Conservation (phyloP, 2,329 filamentous ascomycete genomes). For the Fusarium albidum region DNA sequence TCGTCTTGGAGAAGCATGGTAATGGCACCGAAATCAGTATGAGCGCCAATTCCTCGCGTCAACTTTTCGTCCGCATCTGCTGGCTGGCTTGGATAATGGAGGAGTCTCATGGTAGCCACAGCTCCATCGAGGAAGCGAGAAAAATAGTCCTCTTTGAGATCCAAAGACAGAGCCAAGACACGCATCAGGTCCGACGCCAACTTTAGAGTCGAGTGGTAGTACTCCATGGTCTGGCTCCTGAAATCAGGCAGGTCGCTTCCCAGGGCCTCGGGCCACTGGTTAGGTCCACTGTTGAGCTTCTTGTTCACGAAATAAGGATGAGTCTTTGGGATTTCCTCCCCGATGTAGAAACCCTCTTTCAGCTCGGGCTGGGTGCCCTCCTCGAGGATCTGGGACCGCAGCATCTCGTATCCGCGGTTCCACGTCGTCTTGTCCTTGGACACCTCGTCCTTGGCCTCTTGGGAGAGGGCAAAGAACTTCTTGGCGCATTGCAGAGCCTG, state of each 20-base stretch:
- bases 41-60: constrained; percentile 54
- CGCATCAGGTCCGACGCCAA: constrained; percentile 52
- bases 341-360: constrained; percentile 51
- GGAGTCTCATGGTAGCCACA: constrained; percentile 53
- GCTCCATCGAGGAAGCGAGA: constrained; percentile 53
- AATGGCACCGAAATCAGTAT: constrained; percentile 65
- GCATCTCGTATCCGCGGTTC: constrained; percentile 60
- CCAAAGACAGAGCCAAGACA: constrained; percentile 52
- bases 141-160: constrained; percentile 52
- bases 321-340: constrained; percentile 49
- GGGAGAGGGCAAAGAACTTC: constrained; percentile 57
- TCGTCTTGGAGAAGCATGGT: constrained; percentile 63
- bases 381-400: constrained; percentile 56
- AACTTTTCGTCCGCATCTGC: constrained; percentile 44
- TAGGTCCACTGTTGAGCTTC: constrained; percentile 52
- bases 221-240: constrained; percentile 49
- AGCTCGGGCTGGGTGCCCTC: constrained; percentile 54
- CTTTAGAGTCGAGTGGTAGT: constrained; percentile 49
- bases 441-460: constrained; percentile 54
- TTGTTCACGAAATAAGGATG: constrained; percentile 53
- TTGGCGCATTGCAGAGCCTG: constrained; percentile 51
- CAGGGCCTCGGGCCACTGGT: constrained; percentile 53
- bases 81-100: constrained; percentile 58
- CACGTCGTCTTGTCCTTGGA: constrained; percentile 48
- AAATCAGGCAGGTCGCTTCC: constrained; percentile 44